Evolutionary conservation across 1,284 basidiomycete genomes (phyloP), one percentile per base, ranked within the genome.

Genomic region (Puccinia horiana): DNA sequence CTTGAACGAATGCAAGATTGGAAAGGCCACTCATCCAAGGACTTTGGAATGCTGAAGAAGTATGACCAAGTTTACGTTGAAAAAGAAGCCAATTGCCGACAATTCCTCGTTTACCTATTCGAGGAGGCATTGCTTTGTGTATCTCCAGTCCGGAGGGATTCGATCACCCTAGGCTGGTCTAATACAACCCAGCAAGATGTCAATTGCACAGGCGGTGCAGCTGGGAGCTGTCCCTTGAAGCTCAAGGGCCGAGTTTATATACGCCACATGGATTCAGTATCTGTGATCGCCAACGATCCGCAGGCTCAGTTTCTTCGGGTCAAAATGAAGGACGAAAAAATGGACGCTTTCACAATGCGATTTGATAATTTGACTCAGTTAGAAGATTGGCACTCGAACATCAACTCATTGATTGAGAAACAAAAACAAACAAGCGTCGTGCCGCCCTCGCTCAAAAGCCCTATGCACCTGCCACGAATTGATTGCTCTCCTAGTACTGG

Each of bases 111-210:
- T 82, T 98, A 98, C 88, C 91, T 99, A 58, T 98, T 98, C 90
- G 92, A 93, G 85, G 94, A 98, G 86, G 96, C 96, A 14, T 92
- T 99, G 83, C 94, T 98, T 83, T 99, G 96, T 87, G 94, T 98
- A 20, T 91, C 93, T 87, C 86, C n/a, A 81, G 80, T 74, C 88
- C 89, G 70, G 85, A 85, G 9, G 84, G 37, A 85, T 89, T 47
- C 37, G 70, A 78, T 32, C 37, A 70, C 23, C 75, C 83, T 14
- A 83, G 83, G n/a, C 89, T 70, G 89, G 23, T 85, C 84, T 20
- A 84, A 32, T n/a, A n/a, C 12, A 52, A 65, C 61, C 5, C 61
- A 65, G 29, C 47, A 44, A 9, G 69, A 70, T 42, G 44, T 29
- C 11, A 37, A 16, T 40, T 12, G 5, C 4, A 20, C 35, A 23